A percentile compares a stretch with the other conserved stretches of the same genome.
Evolutionary conservation across 108 stramenopile genomes (phyloP).

Genomic region (Schizochytrium sp.): DNA sequence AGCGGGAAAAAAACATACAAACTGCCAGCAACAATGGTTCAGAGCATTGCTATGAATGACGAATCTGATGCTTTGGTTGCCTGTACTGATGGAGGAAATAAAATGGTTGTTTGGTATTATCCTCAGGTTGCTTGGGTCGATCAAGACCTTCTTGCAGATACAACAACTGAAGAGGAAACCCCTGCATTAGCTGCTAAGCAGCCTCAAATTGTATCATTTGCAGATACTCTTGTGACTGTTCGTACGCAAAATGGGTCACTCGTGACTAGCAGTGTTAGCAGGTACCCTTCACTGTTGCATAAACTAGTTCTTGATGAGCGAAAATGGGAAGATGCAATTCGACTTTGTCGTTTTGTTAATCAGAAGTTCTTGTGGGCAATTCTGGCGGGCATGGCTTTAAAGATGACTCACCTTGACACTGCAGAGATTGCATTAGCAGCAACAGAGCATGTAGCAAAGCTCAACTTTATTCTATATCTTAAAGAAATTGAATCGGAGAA

Average conservation of each 20-base stretch:
- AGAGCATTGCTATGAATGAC: slow-evolving; percentile 71
- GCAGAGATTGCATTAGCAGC: slow-evolving; percentile 78
- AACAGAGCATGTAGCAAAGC: slow-evolving; percentile 75
- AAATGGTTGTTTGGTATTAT: slow-evolving; percentile 74
- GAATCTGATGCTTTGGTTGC: slow-evolving; percentile 70
- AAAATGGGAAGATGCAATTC: slow-evolving; percentile 74
- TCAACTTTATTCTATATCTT: slow-evolving; percentile 75
- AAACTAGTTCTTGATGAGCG: slow-evolving; percentile 43
- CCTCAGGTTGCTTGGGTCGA: slow-evolving; percentile 75
- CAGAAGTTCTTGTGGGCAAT: slow-evolving; percentile 72
- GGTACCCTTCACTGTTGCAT: slow-evolving; percentile 70
- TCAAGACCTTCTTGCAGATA: slow-evolving; percentile 71
- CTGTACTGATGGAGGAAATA: slow-evolving; percentile 70
- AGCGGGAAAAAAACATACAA: slow-evolving; percentile 6
- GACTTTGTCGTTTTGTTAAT: slow-evolving; percentile 76
- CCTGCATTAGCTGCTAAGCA: slow-evolving; percentile 69
- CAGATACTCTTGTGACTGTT: slow-evolving; percentile 68
- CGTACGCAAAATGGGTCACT: slow-evolving; percentile 87
- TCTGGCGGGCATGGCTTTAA: slow-evolving; percentile 75
- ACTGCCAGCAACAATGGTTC: slow-evolving; percentile 72
- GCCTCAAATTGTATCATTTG: slow-evolving; percentile 63
- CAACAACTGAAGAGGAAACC: slow-evolving; percentile 64
- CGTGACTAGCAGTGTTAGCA: slow-evolving; percentile 73
- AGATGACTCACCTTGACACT: slow-evolving; percentile 70
- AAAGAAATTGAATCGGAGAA: slow-evolving; percentile 71